Evolutionary conservation across 805 yeast species (phyloP).

Genomic region (Candida incommunis): DNA sequence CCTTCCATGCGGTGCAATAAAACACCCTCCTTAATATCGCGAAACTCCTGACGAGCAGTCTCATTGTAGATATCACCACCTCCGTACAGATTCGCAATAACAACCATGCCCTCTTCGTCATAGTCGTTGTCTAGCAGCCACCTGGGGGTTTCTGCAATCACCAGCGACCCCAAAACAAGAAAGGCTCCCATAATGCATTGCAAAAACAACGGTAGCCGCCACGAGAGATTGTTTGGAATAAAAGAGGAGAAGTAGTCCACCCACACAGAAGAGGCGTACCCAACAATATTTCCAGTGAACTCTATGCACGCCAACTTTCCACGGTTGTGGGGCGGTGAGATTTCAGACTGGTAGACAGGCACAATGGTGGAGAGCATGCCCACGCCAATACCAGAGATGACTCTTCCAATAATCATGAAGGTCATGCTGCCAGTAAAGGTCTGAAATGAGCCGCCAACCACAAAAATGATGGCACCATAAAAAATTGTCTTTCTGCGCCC

Average conservation of each 20-base stretch:
- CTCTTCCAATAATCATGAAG: conserved; percentile 57
- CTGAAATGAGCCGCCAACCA: conserved; percentile 67
- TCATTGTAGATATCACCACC: conserved; percentile 62
- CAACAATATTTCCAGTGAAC: conserved; percentile 74
- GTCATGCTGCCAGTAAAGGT: conserved; percentile 40
- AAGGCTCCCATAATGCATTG: conserved; percentile 64
- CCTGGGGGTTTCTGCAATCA: conserved; percentile 79
- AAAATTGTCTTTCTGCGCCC: conserved; percentile 73
- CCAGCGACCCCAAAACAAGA: conserved; percentile 57
- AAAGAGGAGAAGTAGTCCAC: conserved; percentile 65
- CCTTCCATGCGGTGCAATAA: conserved; percentile 69
- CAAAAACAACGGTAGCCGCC: conserved; percentile 68
- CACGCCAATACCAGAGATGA: conserved; percentile 74
- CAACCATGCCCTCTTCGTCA: conserved; percentile 72
- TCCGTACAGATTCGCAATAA: conserved; percentile 69
- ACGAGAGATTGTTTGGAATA: conserved; percentile 44
- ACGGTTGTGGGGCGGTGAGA: conserved; percentile 74
- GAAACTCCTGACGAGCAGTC: conserved; percentile 56
- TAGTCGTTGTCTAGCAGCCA: conserved; percentile 74
- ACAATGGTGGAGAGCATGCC: conserved; percentile 75
- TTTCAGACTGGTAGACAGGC: conserved; percentile 80
- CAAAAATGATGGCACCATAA: conserved; percentile 64
- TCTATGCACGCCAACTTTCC: conserved; percentile 79
- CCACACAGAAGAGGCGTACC: conserved; percentile 78
- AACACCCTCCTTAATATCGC: conserved; percentile 70